Evolutionary conservation across 306 rosid species (phyloP), one percentile per base, ranked within the genome.

Genomic region (Vachellia pachyceras): DNA sequence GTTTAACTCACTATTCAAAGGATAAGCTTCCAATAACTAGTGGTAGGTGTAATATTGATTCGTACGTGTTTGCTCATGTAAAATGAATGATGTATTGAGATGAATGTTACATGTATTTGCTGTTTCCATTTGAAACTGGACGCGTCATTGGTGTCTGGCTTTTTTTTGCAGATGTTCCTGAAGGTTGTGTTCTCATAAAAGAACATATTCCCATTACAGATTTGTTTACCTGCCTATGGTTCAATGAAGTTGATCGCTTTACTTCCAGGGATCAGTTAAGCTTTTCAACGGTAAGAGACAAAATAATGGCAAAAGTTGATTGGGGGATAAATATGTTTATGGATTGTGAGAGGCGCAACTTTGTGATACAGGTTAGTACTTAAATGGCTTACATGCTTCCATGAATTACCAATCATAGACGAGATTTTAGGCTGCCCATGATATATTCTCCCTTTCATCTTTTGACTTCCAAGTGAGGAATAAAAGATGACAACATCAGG

Each of bases 311-410:
- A 72, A 93, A 80, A 84, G 90, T 89, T 77, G 85, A 80, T 52
- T 95, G 99, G 99, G 77, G 89, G 74, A 52, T 93, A 78, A 88
- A 86, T 76, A 95, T 93, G 98, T 95, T 95, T 74, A 15, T 91
- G 91, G 99, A 95, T 71, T 95, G 98, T 78, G 99, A 93, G 85
- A 88, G 99, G 86, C 97, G 98, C 58, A 92, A 93, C 86, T 95
- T 95, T 82, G 99, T 95, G 75, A 84, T 90, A 73, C 98, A 93
- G 97, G 98, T 95, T 73, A 46, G 79, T 71, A 58, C 72, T 68
- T 61, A 12, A 5, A 29, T 61, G n/a, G 40, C n/a, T 79, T 81
- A 23, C 55, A 14, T 78, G 65, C 18, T 79, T 71, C 82, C 60
- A 10, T 80, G 12, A 23, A 10, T 68, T 78, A 23, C 35, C 47